Base-by-base conservation (phyloP, 768 basidiomycete genomes). In the Calocybe gangraenosa region DNA sequence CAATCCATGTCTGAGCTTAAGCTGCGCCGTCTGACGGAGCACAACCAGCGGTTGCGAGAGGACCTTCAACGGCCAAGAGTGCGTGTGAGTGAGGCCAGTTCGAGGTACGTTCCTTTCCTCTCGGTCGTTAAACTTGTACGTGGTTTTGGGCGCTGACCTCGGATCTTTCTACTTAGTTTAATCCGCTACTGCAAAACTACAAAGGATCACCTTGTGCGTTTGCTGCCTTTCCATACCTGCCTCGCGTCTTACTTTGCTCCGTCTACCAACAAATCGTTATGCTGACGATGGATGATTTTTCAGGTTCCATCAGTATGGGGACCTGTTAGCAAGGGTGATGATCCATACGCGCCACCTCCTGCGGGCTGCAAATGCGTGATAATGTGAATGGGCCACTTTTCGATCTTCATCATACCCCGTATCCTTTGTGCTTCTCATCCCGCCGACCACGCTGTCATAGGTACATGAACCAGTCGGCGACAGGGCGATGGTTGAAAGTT, bases 1-100 rank as follows among this genome's bases (percentile, higher is more conserved):
- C 92, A 93, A 78, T 90, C 91, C 58, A 95, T 97, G 92, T 90
- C 89, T 40, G 94, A 96, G 78, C 87, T 96, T 62, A 96, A 95
- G 79, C 83, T 96, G 51, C 82, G 93, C 30, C 76, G 94, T 32
- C 71, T 97, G 61, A 88, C 85, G 40, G 94, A 97, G 69, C 92
- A 96, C 70, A 97, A 95, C 60, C 84, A 89, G 63, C 78, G 94
- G 52, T 65, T 96, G 60, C 74, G 84, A 58, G 94, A 96, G 61
- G 94, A 97, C 65, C 69, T 97, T 50, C 81, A 84, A 35, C 71
- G 93, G 54, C 91, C 92, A n/a, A 75, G 94, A 59, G 81, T 93
- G 58, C 73, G 86, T 54, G 88, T 97, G 51, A 93, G 91, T 60
- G 92, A 96, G 67, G 94, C 94, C 31, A 87, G 84, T 59, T 74